Conservation (phyloP, 768 basidiomycete species). For the Royoungia palumana region DNA sequence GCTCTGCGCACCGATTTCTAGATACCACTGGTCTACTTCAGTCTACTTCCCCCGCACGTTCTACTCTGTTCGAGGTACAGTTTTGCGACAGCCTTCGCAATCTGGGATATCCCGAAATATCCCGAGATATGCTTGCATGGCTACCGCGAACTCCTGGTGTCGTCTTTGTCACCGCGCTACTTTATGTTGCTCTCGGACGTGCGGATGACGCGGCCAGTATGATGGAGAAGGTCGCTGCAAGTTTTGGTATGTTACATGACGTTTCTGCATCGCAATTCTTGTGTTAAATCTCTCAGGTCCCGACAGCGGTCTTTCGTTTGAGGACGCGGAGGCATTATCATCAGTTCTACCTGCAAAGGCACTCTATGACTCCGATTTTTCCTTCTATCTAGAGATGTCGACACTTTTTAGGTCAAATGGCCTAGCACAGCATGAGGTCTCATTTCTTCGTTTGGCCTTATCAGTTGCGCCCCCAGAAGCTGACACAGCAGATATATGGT, state of each 20-base stretch:
- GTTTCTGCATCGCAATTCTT: background rate
- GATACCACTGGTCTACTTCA: conserved; percentile 63
- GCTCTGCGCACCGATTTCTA: conserved; percentile 68
- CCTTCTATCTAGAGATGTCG: conserved; percentile 76
- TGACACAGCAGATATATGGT: conserved; percentile 74
- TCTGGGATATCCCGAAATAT: conserved; percentile 58
- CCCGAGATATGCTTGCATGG: conserved; percentile 68
- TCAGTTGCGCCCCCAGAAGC: conserved; percentile 54
- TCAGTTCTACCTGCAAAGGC: conserved; percentile 58
- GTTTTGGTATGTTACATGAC: conserved; percentile 57
- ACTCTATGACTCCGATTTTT: conserved; percentile 57
- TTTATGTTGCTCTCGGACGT: conserved; percentile 63
- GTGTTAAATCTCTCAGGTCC: conserved; percentile 35
- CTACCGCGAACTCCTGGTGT: conserved; percentile 76
- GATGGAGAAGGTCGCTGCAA: conserved; percentile 71
- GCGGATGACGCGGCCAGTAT: conserved; percentile 69
- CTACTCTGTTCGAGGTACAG: conserved; percentile 63
- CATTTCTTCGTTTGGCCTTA: conserved; percentile 77
- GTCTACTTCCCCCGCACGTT: conserved; percentile 63
- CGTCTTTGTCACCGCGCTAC: conserved; percentile 66
- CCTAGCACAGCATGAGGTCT: conserved; percentile 58
- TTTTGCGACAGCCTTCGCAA: conserved; percentile 69
- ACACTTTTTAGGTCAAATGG: conserved; percentile 65
- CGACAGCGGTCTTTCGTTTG: conserved; percentile 48
- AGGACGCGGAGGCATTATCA: conserved; percentile 62